Conservation (phyloP, 169 alveolate genomes). For the Plasmodium yoelii region DNA sequence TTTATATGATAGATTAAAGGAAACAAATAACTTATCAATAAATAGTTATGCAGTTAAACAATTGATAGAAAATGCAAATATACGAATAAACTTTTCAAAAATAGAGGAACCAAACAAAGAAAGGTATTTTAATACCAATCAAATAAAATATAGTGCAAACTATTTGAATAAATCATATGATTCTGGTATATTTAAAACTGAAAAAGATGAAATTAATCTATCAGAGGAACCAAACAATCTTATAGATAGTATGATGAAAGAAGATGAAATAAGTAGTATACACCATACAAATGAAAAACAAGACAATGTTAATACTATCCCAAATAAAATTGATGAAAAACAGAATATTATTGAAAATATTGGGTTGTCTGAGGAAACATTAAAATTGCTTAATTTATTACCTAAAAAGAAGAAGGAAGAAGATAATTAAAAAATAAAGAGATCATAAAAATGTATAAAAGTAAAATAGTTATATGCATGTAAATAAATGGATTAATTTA, state of each 20-base stretch:
- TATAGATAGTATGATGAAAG: neutral
- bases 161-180: constrained; percentile 34
- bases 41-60: constrained; percentile 30
- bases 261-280: constrained; percentile 8
- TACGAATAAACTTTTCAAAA: constrained; percentile 42
- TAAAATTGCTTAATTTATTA: constrained; percentile 53
- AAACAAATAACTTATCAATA: constrained; percentile 44
- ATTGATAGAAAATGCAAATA: constrained; percentile 29
- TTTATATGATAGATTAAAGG: constrained; percentile 28
- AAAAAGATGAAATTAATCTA: neutral
- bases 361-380: constrained; percentile 70
- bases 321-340: constrained; percentile 50
- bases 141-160: constrained; percentile 8
- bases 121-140: constrained; percentile 22
- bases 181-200: constrained; percentile 18
- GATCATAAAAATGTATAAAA: neutral
- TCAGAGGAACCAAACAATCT: neutral
- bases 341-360: constrained; percentile 38
- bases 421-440: neutral
- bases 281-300: constrained; percentile 20
- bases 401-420: constrained; percentile 62
- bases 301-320: neutral
- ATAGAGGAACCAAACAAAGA: constrained; percentile 13
- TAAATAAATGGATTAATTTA: neutral
- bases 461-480: neutral